Conservation (phyloP, 805 yeast species). For the Zygosaccharomyces bailii region DNA sequence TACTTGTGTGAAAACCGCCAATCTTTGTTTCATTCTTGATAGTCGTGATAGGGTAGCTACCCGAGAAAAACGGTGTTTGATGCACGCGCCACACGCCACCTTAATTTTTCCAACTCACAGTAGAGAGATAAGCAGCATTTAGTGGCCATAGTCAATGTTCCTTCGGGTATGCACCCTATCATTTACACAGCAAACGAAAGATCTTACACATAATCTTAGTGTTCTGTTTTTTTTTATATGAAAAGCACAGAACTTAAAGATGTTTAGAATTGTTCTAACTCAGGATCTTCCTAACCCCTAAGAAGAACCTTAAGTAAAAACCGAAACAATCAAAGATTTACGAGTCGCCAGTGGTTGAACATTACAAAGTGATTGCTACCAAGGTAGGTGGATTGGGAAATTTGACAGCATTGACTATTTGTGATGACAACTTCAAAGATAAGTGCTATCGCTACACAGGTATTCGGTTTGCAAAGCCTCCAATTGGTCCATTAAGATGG, state of each 20-base stretch:
- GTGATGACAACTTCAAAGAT: slow-evolving; percentile 9
- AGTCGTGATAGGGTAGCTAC: slow-evolving; percentile 5
- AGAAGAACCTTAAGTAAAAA: neutral
- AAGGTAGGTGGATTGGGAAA: slow-evolving; percentile 30
- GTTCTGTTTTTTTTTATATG: neutral
- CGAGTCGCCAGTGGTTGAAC: slow-evolving; percentile 17
- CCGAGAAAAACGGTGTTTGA: slow-evolving; percentile 5
- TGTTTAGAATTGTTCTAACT: neutral
- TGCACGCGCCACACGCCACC: neutral
- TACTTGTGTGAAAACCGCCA: neutral
- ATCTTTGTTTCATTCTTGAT: neutral
- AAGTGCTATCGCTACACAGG: slow-evolving; percentile 30
- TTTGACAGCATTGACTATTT: slow-evolving; percentile 31
- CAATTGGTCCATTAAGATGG: slow-evolving; percentile 35
- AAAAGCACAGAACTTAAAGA: neutral
- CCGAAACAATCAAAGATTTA: slow-evolving; percentile 6
- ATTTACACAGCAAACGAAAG: neutral
- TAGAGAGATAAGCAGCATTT: neutral
- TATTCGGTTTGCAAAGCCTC: slow-evolving; percentile 38
- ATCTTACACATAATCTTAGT: neutral
- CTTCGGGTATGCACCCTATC: slow-evolving; percentile 10
- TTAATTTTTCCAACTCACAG: neutral
- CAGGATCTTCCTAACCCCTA: too few relatives aligned
- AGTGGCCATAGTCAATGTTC: neutral
- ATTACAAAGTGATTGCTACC: slow-evolving; percentile 16